phyloP scores from a whole-genome alignment of 139 green algal genomes.

The Astrephomene gubernaculifera region DNA sequence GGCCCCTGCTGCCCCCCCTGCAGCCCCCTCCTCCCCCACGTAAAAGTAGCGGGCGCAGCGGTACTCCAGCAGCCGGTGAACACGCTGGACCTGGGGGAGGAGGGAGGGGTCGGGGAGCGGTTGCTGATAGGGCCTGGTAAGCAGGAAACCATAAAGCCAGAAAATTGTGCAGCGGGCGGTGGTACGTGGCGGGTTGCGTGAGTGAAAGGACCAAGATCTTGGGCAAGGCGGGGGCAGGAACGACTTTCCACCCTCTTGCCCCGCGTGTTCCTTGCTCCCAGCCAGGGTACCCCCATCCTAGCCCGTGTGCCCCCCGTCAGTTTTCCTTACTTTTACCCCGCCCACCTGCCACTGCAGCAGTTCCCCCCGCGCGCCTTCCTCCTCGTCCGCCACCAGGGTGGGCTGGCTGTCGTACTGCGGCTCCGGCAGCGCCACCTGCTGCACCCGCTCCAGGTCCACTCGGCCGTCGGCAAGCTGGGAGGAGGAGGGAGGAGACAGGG shows the following conservation, averaged over 20 bases:
- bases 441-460: constrained; percentile 31
- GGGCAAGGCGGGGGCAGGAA: too few relatives aligned
- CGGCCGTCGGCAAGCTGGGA: constrained; percentile 27
- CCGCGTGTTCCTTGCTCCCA: too few relatives aligned
- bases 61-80: constrained; percentile 63
- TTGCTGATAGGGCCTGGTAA: too few relatives aligned
- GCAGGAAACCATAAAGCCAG: too few relatives aligned
- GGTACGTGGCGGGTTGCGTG: too few relatives aligned
- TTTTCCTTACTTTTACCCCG: too few relatives aligned
- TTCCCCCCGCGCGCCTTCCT: not conserved
- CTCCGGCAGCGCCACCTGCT: constrained; percentile 1
- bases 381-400: not conserved
- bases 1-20: not conserved
- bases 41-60: constrained; percentile 68
- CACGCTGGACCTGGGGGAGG: constrained; percentile 28
- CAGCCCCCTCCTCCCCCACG: not conserved
- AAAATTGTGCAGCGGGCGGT: too few relatives aligned
- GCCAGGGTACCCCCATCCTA: too few relatives aligned
- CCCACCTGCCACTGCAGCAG: constrained; percentile 44
- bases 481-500: not conserved
- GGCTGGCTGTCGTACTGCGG: constrained; percentile 16
- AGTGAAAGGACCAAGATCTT: too few relatives aligned
- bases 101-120: too few relatives aligned
- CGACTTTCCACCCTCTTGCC: too few relatives aligned
- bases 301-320: too few relatives aligned